These are phyloP conservation scores for Cutaneotrichosporon sp. DNA, from an alignment of 1,284 basidiomycete genomes.

Conservation along the genomic window DNA sequence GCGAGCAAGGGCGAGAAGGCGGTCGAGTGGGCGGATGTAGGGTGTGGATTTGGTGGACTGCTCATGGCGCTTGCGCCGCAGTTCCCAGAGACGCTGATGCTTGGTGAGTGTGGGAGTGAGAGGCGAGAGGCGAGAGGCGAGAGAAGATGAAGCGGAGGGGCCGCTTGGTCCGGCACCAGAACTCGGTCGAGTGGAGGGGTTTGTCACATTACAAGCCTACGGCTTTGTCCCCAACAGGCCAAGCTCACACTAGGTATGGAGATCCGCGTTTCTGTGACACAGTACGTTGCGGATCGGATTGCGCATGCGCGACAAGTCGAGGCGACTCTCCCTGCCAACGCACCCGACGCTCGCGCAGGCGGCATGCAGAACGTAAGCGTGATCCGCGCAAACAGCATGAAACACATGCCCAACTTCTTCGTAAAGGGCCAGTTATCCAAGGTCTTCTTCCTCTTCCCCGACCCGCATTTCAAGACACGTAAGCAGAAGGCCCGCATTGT, in stretches of 20 bases:
- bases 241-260: slow-evolving; percentile 71
- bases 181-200: too few species aligned
- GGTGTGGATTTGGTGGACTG: slow-evolving; percentile 96
- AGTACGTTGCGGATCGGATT: slow-evolving; percentile 95
- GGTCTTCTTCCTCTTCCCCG: slow-evolving; percentile 97
- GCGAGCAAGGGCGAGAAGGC: slow-evolving; percentile 38
- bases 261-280: slow-evolving; percentile 92
- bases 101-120: slow-evolving; percentile 63
- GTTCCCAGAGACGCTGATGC: slow-evolving; percentile 88
- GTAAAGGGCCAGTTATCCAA: slow-evolving; percentile 83
- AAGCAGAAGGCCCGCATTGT: slow-evolving; percentile 98
- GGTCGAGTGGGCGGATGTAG: slow-evolving; percentile 95
- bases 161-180: too few species aligned
- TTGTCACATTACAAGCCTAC: too few species aligned
- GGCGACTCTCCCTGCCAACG: slow-evolving; percentile 40
- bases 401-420: slow-evolving; percentile 98
- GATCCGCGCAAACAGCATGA: slow-evolving; percentile 96
- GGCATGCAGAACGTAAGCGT: slow-evolving; percentile 90
- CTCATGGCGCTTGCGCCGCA: slow-evolving; percentile 85
- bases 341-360: slow-evolving; percentile 48
- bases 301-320: slow-evolving; percentile 71
- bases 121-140: not conserved
- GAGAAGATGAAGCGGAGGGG: not conserved
- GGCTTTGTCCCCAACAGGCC: too few species aligned
- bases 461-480: slow-evolving; percentile 96